Conservation (phyloP, 148 eudicot genomes). For the Rhododendron ovatum region DNA sequence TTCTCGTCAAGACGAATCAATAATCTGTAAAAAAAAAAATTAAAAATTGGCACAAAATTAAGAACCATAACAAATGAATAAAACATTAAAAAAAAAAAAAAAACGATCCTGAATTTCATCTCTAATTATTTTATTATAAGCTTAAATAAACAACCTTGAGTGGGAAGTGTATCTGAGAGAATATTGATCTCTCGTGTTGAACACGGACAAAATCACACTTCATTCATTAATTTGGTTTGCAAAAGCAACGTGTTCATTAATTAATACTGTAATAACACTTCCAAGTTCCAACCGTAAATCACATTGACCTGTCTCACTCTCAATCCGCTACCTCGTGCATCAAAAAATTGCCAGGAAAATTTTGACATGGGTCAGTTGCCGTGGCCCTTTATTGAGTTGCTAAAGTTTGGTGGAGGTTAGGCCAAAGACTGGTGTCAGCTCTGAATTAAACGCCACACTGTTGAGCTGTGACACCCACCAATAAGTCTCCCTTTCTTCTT, state of each 20-base stretch:
- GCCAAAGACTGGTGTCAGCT: neutral
- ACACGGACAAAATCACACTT: no score
- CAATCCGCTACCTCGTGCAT: neutral
- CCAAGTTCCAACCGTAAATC: neutral
- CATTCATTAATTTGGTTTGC: neutral
- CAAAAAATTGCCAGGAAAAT: neutral
- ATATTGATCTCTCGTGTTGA: no score
- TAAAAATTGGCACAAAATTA: no score
- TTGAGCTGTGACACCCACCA: slow-evolving; percentile 1
- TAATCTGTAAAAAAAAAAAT: no score
- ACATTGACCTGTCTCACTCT: neutral
- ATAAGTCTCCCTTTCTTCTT: neutral
- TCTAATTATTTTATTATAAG: no score
- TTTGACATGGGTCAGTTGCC: neutral
- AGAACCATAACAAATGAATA: no score
- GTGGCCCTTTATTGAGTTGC: neutral
- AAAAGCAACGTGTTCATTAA: neutral
- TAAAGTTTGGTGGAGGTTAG: neutral
- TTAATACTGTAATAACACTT: neutral
- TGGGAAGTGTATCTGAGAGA: no score
- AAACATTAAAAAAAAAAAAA: no score
- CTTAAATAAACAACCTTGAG: no score
- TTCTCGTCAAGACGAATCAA: no score
- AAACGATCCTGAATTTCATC: no score
- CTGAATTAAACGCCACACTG: neutral